Evolutionary conservation across 768 basidiomycete genomes (phyloP).

Genomic region (Phaeotremella fagi): DNA sequence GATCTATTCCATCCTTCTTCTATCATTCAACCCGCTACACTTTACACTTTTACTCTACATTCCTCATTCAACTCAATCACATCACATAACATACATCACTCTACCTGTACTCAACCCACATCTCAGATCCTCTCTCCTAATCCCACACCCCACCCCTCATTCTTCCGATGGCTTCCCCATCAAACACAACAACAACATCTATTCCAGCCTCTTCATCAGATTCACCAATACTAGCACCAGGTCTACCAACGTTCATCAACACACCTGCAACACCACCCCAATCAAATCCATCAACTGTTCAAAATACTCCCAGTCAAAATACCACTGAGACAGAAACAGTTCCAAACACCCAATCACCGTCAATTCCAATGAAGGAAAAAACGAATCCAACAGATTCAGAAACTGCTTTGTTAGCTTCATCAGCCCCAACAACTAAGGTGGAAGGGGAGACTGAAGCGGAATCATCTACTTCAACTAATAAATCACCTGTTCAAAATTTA

Average conservation of each 20-base stretch:
- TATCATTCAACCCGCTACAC: too few relatives aligned
- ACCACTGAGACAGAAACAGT: too few relatives aligned
- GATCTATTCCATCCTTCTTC: too few relatives aligned
- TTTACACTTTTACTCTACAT: too few relatives aligned
- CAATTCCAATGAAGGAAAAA: slow-evolving; percentile 13
- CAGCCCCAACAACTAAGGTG: background rate
- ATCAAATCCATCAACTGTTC: background rate
- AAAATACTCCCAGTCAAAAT: background rate
- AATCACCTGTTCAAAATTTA: slow-evolving; percentile 2
- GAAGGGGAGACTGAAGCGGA: background rate
- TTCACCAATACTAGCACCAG: background rate
- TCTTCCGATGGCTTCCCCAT: too few relatives aligned
- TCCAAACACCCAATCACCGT: background rate
- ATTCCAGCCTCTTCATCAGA: background rate
- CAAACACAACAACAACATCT: background rate
- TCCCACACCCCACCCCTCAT: background rate
- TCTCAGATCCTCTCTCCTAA: background rate
- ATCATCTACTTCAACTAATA: background rate
- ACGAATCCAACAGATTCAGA: slow-evolving; percentile 12
- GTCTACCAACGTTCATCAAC: background rate
- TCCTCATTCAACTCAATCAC: too few relatives aligned
- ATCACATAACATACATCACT: too few relatives aligned
- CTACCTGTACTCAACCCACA: too few relatives aligned
- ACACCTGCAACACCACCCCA: background rate
- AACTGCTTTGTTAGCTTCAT: slow-evolving; percentile 9